These are phyloP conservation scores for Sarcodon sp. DNA, from an alignment of 768 basidiomycete species.

Conservation along the genomic window DNA sequence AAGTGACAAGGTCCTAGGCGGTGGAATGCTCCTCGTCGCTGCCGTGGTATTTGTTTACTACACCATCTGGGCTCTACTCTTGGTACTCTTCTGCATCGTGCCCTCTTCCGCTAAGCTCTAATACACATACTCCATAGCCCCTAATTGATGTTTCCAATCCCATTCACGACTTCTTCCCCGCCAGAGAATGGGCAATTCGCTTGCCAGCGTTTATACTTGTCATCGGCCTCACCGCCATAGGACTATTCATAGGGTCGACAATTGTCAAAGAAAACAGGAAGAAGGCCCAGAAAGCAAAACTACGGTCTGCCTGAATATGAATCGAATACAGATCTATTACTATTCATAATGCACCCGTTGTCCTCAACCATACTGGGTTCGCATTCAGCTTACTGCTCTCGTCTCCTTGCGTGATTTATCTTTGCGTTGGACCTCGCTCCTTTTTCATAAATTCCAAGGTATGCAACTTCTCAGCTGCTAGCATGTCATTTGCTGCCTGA, in stretches of 20 bases:
- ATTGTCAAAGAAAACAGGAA: slow-evolving; percentile 63
- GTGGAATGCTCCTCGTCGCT: slow-evolving; percentile 68
- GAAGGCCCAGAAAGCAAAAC: slow-evolving; percentile 47
- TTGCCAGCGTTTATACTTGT: slow-evolving; percentile 77
- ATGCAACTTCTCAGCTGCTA: slow-evolving; percentile 59
- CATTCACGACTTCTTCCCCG: slow-evolving; percentile 69
- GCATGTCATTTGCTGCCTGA: slow-evolving; percentile 48
- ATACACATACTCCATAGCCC: slow-evolving; percentile 32
- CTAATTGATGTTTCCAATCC: slow-evolving; percentile 70
- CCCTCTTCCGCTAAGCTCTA: slow-evolving; percentile 1
- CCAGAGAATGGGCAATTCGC: slow-evolving; percentile 87
- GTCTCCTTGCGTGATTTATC: slow-evolving; percentile 1
- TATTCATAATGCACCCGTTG: background rate
- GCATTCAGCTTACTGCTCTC: background rate
- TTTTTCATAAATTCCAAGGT: slow-evolving; percentile 26
- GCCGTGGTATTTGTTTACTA: slow-evolving; percentile 78
- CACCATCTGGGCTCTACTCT: slow-evolving; percentile 80
- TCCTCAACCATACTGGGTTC: background rate
- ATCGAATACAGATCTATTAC: slow-evolving; percentile 3
- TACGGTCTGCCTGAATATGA: slow-evolving; percentile 39
- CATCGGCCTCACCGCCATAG: slow-evolving; percentile 69
- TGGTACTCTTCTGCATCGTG: slow-evolving; percentile 35
- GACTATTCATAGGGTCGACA: slow-evolving; percentile 67
- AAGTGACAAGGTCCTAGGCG: slow-evolving; percentile 75
- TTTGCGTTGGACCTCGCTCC: slow-evolving; percentile 3